A percentile compares a stretch with the other conserved stretches of the same genome.
These are phyloP conservation scores for Globisporangium emineosum DNA, from an alignment of 352 stramenopile genomes.

Conservation along the genomic window DNA sequence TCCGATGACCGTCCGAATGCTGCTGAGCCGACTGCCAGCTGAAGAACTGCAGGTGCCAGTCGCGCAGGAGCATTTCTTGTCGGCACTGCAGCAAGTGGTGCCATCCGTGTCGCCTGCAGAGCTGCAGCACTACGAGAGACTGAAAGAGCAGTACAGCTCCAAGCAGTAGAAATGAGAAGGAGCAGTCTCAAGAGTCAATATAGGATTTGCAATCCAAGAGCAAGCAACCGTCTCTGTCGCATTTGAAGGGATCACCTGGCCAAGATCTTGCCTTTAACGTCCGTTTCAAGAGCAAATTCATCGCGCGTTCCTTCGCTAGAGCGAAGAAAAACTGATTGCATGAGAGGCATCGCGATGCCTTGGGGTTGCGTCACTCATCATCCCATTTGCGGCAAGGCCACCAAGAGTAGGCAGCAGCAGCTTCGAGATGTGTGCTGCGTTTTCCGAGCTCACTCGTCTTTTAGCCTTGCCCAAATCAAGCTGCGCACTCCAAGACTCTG, in stretches of 20 bases:
- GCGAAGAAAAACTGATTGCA: not conserved
- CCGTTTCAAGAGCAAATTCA: not conserved
- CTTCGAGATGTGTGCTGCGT: not conserved
- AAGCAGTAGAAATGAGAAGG: slow-evolving; percentile 25
- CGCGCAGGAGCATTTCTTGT: slow-evolving; percentile 49
- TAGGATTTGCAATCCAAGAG: too few relatives aligned
- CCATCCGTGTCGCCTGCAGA: slow-evolving; percentile 86
- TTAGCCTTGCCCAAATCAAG: not conserved
- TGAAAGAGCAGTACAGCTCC: slow-evolving; percentile 85
- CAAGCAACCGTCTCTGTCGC: not conserved
- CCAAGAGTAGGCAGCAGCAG: too few relatives aligned
- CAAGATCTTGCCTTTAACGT: not conserved
- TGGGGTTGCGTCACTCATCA: not conserved
- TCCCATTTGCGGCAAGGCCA: not conserved
- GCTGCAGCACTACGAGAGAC: slow-evolving; percentile 84
- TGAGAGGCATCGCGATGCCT: not conserved
- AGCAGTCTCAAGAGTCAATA: not conserved
- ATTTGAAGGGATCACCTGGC: not conserved
- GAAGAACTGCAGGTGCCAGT: slow-evolving; percentile 68
- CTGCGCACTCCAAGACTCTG: not conserved
- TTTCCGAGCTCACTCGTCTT: not conserved
- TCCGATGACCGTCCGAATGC: slow-evolving; percentile 61
- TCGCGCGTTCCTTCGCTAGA: not conserved
- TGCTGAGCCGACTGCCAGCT: slow-evolving; percentile 56
- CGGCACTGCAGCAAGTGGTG: slow-evolving; percentile 53